These are phyloP conservation scores for Colletotrichum aenigma DNA, from an alignment of 2,329 filamentous ascomycete genomes.

Conservation along the genomic window DNA sequence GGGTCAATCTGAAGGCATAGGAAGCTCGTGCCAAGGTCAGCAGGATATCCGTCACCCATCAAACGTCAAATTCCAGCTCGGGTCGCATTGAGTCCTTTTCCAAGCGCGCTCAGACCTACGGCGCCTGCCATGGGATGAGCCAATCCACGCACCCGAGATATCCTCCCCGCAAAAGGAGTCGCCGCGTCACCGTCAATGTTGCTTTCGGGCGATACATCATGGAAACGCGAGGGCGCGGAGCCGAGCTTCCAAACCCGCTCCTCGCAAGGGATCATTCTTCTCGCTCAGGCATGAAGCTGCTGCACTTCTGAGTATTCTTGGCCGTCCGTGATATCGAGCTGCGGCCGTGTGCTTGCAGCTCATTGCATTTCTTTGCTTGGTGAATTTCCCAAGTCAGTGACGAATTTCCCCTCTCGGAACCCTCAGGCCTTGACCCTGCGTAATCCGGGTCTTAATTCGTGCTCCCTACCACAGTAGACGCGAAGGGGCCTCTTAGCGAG, in stretches of 20 bases:
- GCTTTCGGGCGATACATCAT: background rate
- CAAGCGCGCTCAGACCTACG: background rate
- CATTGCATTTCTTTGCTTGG: background rate
- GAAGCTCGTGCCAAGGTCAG: background rate
- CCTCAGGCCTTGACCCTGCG: background rate
- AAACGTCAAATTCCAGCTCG: background rate
- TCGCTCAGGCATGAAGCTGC: background rate
- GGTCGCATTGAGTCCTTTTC: background rate
- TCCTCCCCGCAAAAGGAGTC: background rate
- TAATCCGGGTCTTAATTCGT: background rate
- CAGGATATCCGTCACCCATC: background rate
- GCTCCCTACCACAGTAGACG: background rate
- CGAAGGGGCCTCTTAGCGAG: background rate
- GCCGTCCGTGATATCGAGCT: background rate
- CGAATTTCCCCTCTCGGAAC: background rate
- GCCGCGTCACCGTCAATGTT: background rate
- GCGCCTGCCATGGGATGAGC: background rate
- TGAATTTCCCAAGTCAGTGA: background rate
- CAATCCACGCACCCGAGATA: background rate
- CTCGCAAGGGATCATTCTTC: background rate
- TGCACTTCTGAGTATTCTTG: background rate
- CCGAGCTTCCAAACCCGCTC: background rate
- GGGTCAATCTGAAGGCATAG: background rate
- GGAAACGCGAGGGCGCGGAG: background rate
- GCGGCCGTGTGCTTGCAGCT: background rate